These are phyloP conservation scores for Lipomyces spencermartinsiae DNA, from an alignment of 805 yeast species.

Conservation along the genomic window DNA sequence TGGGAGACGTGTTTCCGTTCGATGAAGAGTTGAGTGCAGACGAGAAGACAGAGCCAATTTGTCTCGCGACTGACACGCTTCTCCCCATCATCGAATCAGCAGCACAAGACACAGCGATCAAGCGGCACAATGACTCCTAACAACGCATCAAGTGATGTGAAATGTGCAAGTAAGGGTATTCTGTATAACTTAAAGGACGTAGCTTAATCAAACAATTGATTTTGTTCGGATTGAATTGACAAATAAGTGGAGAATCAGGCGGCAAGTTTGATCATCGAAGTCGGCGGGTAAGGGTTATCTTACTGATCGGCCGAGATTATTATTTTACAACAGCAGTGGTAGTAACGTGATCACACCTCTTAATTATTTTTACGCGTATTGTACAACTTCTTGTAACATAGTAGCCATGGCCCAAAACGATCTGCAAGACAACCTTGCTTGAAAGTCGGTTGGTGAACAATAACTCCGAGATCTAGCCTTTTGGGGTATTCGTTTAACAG, in stretches of 20 bases:
- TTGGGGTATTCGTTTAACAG: constrained; percentile 7
- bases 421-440: constrained; percentile 5
- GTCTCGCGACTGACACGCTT: neutral
- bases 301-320: neutral
- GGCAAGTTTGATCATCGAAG: neutral
- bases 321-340: neutral
- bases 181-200: no score
- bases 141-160: neutral
- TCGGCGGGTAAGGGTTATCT: neutral
- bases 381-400: neutral
- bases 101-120: neutral
- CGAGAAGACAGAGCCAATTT: neutral
- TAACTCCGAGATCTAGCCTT: constrained; percentile 4
- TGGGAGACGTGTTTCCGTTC: no score
- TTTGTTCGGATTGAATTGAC: no score
- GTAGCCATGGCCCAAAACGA: neutral
- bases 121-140: neutral
- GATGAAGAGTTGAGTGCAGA: no score
- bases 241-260: no score
- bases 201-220: no score
- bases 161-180: neutral
- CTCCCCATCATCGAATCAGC: neutral
- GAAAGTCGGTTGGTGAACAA: constrained; percentile 6
- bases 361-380: neutral
- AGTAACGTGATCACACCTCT: neutral